These are phyloP conservation scores for Xylaria arbuscula DNA, from an alignment of 2,329 filamentous ascomycete genomes.

Conservation along the genomic window DNA sequence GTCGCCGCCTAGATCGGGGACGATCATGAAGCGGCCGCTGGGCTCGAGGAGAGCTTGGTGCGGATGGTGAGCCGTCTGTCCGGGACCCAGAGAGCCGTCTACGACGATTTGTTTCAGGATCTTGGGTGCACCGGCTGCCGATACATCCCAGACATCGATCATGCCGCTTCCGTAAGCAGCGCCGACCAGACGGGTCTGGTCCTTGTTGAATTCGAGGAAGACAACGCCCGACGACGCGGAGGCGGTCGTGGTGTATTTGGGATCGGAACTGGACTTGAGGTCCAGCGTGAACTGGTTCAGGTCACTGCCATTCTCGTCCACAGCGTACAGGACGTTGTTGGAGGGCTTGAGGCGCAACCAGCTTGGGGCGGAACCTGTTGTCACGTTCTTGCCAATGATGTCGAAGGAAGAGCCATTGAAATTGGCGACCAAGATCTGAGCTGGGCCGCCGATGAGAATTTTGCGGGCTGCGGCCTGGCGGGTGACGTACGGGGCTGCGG, in stretches of 20 bases:
- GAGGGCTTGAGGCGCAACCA: constrained; percentile 58
- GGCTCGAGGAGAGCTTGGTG: constrained; percentile 63
- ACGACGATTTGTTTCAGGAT: constrained; percentile 55
- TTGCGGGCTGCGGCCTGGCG: constrained; percentile 41
- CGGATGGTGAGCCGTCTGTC: constrained; percentile 52
- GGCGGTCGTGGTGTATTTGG: constrained; percentile 47
- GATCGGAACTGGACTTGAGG: constrained; percentile 44
- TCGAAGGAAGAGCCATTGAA: constrained; percentile 57
- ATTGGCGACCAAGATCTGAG: constrained; percentile 55
- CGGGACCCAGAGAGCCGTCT: constrained; percentile 49
- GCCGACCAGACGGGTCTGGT: constrained; percentile 59
- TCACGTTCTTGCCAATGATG: constrained; percentile 51
- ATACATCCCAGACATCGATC: constrained; percentile 60
- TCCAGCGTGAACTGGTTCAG: constrained; percentile 57
- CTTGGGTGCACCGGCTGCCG: constrained; percentile 48
- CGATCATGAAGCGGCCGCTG: constrained; percentile 60
- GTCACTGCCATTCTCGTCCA: constrained; percentile 58
- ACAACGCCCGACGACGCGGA: constrained; percentile 59
- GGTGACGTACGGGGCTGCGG: constrained; percentile 39
- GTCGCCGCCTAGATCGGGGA: constrained; percentile 63
- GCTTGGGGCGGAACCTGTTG: constrained; percentile 52
- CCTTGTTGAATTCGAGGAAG: constrained; percentile 59
- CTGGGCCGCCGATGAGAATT: constrained; percentile 57
- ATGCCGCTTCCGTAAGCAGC: constrained; percentile 56
- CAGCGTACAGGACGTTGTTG: constrained; percentile 58